Conservation (phyloP, 441 rosid species). For the Brassica hybrid region DNA sequence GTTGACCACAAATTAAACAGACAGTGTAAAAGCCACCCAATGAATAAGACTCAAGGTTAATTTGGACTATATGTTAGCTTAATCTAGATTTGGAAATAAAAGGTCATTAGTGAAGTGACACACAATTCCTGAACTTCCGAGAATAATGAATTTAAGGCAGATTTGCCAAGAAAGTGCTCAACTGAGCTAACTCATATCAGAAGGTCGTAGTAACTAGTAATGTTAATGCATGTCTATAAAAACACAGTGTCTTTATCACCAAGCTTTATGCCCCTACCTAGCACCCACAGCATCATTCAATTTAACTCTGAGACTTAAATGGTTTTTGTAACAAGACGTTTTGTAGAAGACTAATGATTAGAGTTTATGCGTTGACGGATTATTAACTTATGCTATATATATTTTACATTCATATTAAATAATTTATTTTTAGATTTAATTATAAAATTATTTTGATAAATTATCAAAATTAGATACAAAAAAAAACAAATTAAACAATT, state of each 20-base stretch:
- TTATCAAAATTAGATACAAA: no score
- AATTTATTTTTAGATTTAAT: no score
- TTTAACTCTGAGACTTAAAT: slow-evolving; percentile 15
- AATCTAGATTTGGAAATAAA: slow-evolving; percentile 13
- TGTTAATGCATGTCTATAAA: slow-evolving; percentile 20
- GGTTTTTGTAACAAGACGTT: no score
- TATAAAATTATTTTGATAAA: no score
- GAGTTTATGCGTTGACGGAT: no score
- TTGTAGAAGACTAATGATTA: no score
- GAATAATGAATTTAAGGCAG: slow-evolving; percentile 34
- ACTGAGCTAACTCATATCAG: slow-evolving; percentile 23
- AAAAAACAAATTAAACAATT: no score
- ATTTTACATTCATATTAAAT: no score
- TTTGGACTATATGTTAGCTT: background rate
- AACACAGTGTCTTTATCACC: slow-evolving; percentile 30
- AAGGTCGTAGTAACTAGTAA: background rate
- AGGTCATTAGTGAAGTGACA: slow-evolving; percentile 34
- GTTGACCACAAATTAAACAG: background rate
- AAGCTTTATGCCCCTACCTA: slow-evolving; percentile 34
- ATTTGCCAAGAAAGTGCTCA: slow-evolving; percentile 32
- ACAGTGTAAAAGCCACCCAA: background rate
- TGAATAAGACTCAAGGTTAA: background rate
- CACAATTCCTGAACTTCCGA: slow-evolving; percentile 20
- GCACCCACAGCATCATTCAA: slow-evolving; percentile 28
- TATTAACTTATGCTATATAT: no score